Evolutionary conservation across 306 rosid species (phyloP).

Genomic region (Cucurbita maxima): DNA sequence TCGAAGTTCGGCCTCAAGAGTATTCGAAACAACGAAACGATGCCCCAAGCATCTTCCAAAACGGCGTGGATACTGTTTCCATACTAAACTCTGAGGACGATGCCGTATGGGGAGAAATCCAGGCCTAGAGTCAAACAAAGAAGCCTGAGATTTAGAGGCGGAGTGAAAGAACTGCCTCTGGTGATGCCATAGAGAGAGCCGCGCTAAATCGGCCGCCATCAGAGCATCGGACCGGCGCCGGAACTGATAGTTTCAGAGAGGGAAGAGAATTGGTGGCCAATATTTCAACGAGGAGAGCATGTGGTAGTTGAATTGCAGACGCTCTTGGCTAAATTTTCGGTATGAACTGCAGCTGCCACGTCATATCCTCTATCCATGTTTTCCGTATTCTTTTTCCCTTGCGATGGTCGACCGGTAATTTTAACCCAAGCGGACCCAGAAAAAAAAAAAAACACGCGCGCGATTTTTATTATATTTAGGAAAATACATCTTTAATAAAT

Average conservation of each 20-base stretch:
- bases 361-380: not conserved
- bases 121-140: slow-evolving; percentile 14
- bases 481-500: no score
- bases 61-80: slow-evolving; percentile 1
- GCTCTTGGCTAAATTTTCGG: not conserved
- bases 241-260: not conserved
- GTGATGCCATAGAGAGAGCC: slow-evolving; percentile 19
- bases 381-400: not conserved
- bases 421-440: not conserved
- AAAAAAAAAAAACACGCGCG: not conserved
- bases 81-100: slow-evolving; percentile 7
- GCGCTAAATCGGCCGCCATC: slow-evolving; percentile 36
- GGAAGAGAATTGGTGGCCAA: not conserved
- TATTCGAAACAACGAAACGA: slow-evolving; percentile 25
- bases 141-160: slow-evolving; percentile 12
- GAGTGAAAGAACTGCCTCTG: slow-evolving; percentile 21
- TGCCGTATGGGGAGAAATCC: slow-evolving; percentile 15
- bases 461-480: no score
- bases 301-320: not conserved
- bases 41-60: slow-evolving; percentile 6
- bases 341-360: not conserved
- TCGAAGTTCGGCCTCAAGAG: slow-evolving; percentile 18
- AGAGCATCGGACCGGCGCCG: not conserved
- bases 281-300: not conserved
- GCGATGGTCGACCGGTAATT: not conserved